Percentiles rank a stretch among this genome's conserved stretches.
These are phyloP conservation scores for Heritiera fomes DNA, from an alignment of 345 rosid species.

Conservation along the genomic window DNA sequence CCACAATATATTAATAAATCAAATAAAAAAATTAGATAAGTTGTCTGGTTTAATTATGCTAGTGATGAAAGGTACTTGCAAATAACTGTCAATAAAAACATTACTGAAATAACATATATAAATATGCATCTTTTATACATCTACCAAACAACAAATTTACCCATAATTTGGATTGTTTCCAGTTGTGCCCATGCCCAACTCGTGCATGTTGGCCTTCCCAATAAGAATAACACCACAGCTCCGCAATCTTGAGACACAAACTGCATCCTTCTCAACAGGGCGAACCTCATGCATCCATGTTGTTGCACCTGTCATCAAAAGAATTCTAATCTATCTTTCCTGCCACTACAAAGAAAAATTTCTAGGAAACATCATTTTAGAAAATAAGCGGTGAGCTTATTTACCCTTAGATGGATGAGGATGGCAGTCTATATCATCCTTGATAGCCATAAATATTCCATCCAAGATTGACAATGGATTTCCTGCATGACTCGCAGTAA, in stretches of 20 bases:
- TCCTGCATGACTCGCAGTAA: conserved; percentile 49
- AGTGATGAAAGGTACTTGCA: neutral
- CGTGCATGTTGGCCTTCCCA: conserved; percentile 96
- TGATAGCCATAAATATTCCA: conserved; percentile 84
- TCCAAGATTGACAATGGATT: conserved; percentile 73
- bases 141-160: conserved; percentile 40
- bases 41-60: conserved; percentile 6
- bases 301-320: conserved; percentile 63
- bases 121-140: conserved; percentile 9
- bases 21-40: neutral
- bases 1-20: conserved; percentile 5
- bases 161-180: conserved; percentile 93
- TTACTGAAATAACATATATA: conserved; percentile 1
- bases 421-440: conserved; percentile 84
- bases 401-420: conserved; percentile 75
- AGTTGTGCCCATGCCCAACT: conserved; percentile 92
- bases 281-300: conserved; percentile 85
- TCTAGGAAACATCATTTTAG: neutral
- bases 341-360: neutral
- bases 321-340: conserved; percentile 15
- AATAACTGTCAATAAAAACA: neutral
- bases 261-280: conserved; percentile 62
- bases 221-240: conserved; percentile 76
- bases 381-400: conserved; percentile 1
- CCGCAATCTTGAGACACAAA: conserved; percentile 68